phyloP scores from a whole-genome alignment of 768 basidiomycete species.

The Amanita jacksonii region DNA sequence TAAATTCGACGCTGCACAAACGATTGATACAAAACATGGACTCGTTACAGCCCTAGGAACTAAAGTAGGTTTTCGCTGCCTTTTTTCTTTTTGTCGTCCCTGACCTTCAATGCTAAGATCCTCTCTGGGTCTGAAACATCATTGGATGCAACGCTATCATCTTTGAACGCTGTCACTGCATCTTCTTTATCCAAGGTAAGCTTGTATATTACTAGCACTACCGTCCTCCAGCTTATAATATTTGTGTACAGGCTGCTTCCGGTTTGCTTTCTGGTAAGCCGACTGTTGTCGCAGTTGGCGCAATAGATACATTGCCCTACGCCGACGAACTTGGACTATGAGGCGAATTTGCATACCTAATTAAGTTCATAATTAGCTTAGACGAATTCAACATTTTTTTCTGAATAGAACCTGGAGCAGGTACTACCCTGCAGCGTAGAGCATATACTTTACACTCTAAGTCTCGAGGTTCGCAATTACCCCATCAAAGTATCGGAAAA shows the following conservation, averaged over 20 bases:
- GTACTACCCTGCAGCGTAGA: too few relatives aligned
- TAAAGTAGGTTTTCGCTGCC: constrained; percentile 36
- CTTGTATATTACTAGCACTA: neutral
- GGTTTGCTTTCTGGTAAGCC: constrained; percentile 68
- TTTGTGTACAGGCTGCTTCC: constrained; percentile 44
- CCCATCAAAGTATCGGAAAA: too few relatives aligned
- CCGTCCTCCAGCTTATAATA: too few relatives aligned
- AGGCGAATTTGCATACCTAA: constrained; percentile 12
- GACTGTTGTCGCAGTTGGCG: constrained; percentile 82
- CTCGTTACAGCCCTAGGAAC: constrained; percentile 50
- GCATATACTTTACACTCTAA: too few relatives aligned
- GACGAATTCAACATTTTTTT: too few relatives aligned
- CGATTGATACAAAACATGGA: constrained; percentile 62
- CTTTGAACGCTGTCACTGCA: constrained; percentile 62
- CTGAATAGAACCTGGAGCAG: too few relatives aligned
- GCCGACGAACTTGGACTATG: constrained; percentile 78
- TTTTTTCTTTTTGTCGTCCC: constrained; percentile 1
- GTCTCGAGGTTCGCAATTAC: too few relatives aligned
- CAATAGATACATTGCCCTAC: constrained; percentile 67
- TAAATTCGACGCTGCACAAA: constrained; percentile 70
- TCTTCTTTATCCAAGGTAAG: constrained; percentile 64
- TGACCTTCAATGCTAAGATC: constrained; percentile 32
- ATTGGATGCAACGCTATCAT: constrained; percentile 50
- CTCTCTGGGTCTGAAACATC: constrained; percentile 45
- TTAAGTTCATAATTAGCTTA: neutral